phyloP scores from a whole-genome alignment of 768 basidiomycete genomes.

The Mycena rebaudengoi region DNA sequence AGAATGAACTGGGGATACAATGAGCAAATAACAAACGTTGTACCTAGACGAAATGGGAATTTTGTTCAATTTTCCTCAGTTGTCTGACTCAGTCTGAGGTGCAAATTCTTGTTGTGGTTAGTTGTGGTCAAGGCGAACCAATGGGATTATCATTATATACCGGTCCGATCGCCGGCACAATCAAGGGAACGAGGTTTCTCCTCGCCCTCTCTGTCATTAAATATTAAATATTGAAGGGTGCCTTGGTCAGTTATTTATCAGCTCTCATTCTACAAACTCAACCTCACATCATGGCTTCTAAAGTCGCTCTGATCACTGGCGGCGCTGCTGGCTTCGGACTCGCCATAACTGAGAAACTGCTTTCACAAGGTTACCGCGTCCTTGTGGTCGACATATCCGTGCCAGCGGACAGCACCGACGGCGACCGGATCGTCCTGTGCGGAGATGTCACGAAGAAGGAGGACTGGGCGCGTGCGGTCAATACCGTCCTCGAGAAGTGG shows the following conservation, averaged over 20 bases:
- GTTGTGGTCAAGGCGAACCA: no score
- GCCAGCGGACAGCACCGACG: not conserved
- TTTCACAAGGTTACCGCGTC: conserved; percentile 3
- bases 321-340: conserved; percentile 11
- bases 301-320: conserved; percentile 10
- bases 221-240: no score
- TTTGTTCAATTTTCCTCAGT: no score
- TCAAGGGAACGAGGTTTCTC: not conserved
- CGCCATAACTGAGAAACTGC: conserved; percentile 8
- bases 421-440: not conserved
- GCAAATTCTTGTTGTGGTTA: no score
- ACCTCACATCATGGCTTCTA: not conserved
- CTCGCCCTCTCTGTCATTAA: not conserved
- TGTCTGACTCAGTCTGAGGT: no score
- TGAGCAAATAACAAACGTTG: no score
- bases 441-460: conserved; percentile 2
- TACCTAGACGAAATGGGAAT: no score
- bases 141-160: no score
- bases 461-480: conserved; percentile 3
- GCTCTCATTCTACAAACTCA: not conserved
- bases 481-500: not conserved
- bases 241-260: no score
- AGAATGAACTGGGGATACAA: not conserved
- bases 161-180: no score
- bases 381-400: conserved; percentile 13